Percentiles rank a stretch among this genome's conserved stretches.
These are phyloP conservation scores for Colletotrichum gigasporum DNA, from an alignment of 2,329 filamentous ascomycete species.

Conservation along the genomic window DNA sequence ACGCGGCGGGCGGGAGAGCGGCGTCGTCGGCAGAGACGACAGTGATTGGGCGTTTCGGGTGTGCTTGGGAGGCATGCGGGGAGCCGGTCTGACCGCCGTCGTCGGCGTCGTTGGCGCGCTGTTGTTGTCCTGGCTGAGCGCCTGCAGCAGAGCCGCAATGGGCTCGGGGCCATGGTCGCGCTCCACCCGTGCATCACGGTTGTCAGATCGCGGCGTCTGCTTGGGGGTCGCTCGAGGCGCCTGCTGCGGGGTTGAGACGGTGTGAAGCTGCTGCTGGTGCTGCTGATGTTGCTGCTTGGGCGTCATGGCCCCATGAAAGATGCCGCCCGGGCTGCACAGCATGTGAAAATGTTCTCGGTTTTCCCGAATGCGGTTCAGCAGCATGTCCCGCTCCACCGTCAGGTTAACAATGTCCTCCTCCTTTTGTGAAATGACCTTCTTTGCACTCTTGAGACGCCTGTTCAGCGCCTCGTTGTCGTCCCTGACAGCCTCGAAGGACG, in stretches of 20 bases:
- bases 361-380: conserved; percentile 86
- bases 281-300: conserved; percentile 59
- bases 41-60: conserved; percentile 82
- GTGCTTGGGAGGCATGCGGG: conserved; percentile 68
- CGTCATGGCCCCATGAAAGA: conserved; percentile 70
- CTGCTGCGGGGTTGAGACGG: conserved; percentile 54
- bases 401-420: conserved; percentile 77
- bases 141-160: conserved; percentile 83
- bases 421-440: conserved; percentile 80
- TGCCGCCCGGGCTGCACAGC: conserved; percentile 78
- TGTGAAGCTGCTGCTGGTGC: conserved; percentile 13
- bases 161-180: conserved; percentile 67
- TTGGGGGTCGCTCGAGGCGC: conserved; percentile 57
- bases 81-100: conserved; percentile 53
- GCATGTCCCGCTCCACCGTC: conserved; percentile 78
- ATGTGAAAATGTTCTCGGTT: conserved; percentile 88
- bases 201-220: conserved; percentile 57
- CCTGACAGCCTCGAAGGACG: conserved; percentile 71
- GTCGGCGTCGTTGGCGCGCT: conserved; percentile 79
- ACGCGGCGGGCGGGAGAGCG: conserved; percentile 60
- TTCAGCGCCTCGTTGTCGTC: conserved; percentile 72
- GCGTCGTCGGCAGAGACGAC: conserved; percentile 85
- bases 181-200: conserved; percentile 49
- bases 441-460: conserved; percentile 75
- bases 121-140: conserved; percentile 79